Base-by-base conservation (phyloP, 768 basidiomycete genomes). In the Trichaptum fuscoviolaceum region DNA sequence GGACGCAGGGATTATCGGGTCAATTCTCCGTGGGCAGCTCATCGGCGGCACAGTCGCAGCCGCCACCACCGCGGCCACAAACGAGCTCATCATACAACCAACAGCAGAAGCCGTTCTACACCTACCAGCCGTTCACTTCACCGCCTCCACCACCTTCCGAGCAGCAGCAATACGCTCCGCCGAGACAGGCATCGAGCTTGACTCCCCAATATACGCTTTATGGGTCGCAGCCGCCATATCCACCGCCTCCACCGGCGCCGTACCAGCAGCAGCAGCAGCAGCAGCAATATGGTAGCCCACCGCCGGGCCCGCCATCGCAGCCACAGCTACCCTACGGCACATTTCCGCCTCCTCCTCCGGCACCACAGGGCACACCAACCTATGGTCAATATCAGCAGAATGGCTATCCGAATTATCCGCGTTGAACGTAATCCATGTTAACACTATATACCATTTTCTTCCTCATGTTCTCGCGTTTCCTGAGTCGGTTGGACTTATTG, bases 201-300 rank as follows among this genome's bases (percentile, higher is more conserved):
- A 69, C 67, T 12, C 68, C 71, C 30, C 75, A 73, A 26, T 71
- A 77, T 65, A 76, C 76, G 62, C 66, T 26, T 69, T 72, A 59
- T 52, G 60, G 60, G 17, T 35, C 26, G 60, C 60, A 61, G 23
- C 9, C 26, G 7, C 58, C 58, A 7, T 61, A 61, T 61, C 72
- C 66, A 18, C 71, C 65, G 17, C 77, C 77, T 18, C 76, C 74
- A 12, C 71, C 77, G 34, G 75, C 78, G 20, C 70, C 69, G 35
- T 73, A 73, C 0, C 75, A 76, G 68, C 65, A 70, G 58, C 69
- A 75, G 42, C 70, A 75, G 42, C 70, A 74, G 58, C 75, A 80
- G 67, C 75, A 71, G 63, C 71, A 71, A n/a, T 78, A 76, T 65
- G 65, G 72, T 24, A 20, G 42, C 20, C 42, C 42, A 52, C 15